These are phyloP conservation scores for Vitis hybrid DNA, from an alignment of 177 flowering plant genomes.

Conservation along the genomic window DNA sequence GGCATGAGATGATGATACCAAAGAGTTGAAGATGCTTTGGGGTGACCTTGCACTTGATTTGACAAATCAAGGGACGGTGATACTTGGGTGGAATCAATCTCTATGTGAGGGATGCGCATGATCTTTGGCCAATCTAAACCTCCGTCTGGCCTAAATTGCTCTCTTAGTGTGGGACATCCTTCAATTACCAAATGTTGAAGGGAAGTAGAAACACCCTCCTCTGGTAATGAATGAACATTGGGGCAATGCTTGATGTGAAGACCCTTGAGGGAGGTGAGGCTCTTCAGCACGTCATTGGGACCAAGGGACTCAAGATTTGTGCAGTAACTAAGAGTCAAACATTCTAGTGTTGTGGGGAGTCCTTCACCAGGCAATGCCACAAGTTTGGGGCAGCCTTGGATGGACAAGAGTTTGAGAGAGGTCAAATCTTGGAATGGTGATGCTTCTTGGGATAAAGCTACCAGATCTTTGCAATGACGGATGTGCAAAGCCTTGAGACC, in stretches of 20 bases:
- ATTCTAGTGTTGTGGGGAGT: not conserved
- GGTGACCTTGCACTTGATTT: too few relatives aligned
- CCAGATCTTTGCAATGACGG: constrained; percentile 5
- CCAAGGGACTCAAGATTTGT: constrained; percentile 1
- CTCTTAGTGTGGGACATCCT: not conserved
- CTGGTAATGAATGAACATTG: not conserved
- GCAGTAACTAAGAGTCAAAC: not conserved
- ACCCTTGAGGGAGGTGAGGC: not conserved
- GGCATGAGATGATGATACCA: too few relatives aligned
- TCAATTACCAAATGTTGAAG: not conserved
- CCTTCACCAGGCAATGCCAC: not conserved
- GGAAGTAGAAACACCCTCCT: not conserved
- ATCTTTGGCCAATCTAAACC: not conserved
- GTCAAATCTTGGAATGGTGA: constrained; percentile 1
- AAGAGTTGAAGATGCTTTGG: too few relatives aligned
- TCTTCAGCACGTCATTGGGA: not conserved
- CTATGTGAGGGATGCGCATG: not conserved
- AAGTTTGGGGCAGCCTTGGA: constrained; percentile 3
- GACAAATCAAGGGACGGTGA: too few relatives aligned
- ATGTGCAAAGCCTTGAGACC: constrained; percentile 13
- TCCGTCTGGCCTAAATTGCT: not conserved
- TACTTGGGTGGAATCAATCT: constrained; percentile 1
- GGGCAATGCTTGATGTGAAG: constrained; percentile 9
- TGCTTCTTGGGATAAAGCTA: constrained; percentile 4
- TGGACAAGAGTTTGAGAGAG: constrained; percentile 14